A percentile compares a stretch with the other conserved stretches of the same genome.
phyloP scores from a whole-genome alignment of 2,329 filamentous ascomycete species.

The Paradendryphiella salina region DNA sequence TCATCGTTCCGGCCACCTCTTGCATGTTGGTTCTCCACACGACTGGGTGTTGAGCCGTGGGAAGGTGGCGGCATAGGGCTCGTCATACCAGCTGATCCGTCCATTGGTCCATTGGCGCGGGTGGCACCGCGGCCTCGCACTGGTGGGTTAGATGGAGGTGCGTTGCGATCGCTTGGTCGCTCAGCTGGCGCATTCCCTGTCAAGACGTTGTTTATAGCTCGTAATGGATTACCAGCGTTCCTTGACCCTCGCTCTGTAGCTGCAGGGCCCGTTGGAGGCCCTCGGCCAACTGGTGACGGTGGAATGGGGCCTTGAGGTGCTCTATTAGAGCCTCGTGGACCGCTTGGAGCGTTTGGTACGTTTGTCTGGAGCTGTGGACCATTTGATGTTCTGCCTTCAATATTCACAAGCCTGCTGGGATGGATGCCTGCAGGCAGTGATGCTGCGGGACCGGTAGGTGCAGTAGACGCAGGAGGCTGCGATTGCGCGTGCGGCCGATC shows the following conservation, averaged over 20 bases:
- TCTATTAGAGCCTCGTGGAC: slow-evolving; percentile 38
- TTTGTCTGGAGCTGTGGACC: slow-evolving; percentile 40
- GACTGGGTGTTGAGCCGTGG: slow-evolving; percentile 31
- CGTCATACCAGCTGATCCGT: slow-evolving; percentile 20
- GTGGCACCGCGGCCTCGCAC: slow-evolving; percentile 40
- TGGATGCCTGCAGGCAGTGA: slow-evolving; percentile 55
- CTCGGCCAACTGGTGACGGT: slow-evolving; percentile 36
- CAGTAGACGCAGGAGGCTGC: slow-evolving; percentile 35
- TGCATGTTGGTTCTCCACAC: slow-evolving; percentile 28
- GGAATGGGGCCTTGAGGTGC: slow-evolving; percentile 30
- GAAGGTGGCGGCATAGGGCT: slow-evolving; percentile 32
- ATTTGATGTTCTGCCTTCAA: slow-evolving; percentile 34
- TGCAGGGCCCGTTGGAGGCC: slow-evolving; percentile 43
- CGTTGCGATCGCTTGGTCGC: slow-evolving; percentile 21
- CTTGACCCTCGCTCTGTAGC: slow-evolving; percentile 33
- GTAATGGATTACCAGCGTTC: slow-evolving; percentile 28
- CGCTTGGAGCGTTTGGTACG: slow-evolving; percentile 40
- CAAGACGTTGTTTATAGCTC: slow-evolving; percentile 39
- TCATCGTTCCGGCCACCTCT: slow-evolving; percentile 29
- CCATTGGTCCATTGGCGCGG: slow-evolving; percentile 30
- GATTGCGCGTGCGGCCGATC: slow-evolving; percentile 36
- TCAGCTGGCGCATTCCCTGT: slow-evolving; percentile 33
- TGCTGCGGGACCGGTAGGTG: slow-evolving; percentile 39
- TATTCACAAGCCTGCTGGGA: slow-evolving; percentile 56
- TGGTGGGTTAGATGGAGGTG: slow-evolving; percentile 24